Percentiles rank a stretch among this genome's conserved stretches.
These are phyloP conservation scores for Tylopilus intermedius DNA, from an alignment of 768 basidiomycete genomes.

Conservation along the genomic window DNA sequence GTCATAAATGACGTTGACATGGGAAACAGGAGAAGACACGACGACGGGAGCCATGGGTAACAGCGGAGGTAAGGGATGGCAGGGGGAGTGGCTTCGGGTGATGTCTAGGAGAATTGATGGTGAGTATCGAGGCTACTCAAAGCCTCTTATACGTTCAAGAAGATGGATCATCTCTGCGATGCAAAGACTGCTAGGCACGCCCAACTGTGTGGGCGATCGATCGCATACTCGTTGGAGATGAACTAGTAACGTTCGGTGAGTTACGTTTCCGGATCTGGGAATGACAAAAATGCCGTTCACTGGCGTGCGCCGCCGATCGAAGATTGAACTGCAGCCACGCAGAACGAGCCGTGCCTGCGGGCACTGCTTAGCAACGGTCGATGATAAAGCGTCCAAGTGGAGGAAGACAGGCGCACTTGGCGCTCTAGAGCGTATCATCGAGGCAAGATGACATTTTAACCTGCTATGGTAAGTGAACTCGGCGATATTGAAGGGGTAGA, in stretches of 20 bases:
- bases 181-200: not conserved
- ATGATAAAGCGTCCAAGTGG: constrained; percentile 4
- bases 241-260: not conserved
- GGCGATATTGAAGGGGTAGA: not conserved
- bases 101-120: constrained; percentile 4
- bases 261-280: constrained; percentile 4
- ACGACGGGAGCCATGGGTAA: constrained; percentile 16
- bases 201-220: not conserved
- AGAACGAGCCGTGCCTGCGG: not conserved
- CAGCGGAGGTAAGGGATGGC: not conserved
- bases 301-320: constrained; percentile 7
- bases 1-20: constrained; percentile 7
- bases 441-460: not conserved
- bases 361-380: not conserved
- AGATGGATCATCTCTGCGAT: not conserved
- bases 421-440: not conserved
- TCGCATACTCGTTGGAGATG: not conserved
- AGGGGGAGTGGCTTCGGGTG: not conserved
- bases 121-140: constrained; percentile 1
- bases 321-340: constrained; percentile 2
- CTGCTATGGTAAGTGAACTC: not conserved
- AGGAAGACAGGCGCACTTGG: not conserved
- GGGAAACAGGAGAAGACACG: constrained; percentile 6
- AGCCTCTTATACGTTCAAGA: constrained; percentile 14
- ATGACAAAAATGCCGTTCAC: not conserved